phyloP scores from a whole-genome alignment of 192 early-diverging fungal species.

The Radiomyces spectabilis region DNA sequence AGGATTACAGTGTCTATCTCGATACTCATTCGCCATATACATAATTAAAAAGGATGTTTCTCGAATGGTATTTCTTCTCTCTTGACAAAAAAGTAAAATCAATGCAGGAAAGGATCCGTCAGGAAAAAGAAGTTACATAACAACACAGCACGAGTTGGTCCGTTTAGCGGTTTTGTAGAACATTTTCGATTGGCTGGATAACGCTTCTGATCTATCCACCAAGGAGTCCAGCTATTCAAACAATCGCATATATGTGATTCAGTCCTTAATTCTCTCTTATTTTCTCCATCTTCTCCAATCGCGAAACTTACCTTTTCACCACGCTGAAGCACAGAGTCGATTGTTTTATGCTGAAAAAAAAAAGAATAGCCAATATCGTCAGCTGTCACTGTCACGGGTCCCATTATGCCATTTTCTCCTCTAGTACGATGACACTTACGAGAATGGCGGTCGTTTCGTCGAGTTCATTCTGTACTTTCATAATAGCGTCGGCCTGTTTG shows the following conservation, averaged over 20 bases:
- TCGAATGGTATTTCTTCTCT: too few relatives aligned
- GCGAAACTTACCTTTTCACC: conserved; percentile 54
- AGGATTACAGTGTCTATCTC: too few relatives aligned
- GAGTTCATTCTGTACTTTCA: conserved; percentile 91
- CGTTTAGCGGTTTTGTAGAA: conserved; percentile 97
- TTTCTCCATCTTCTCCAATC: neutral
- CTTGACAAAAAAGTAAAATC: too few relatives aligned
- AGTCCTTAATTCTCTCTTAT: neutral
- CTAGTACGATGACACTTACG: conserved; percentile 32
- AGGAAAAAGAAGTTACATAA: too few relatives aligned
- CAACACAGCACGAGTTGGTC: conserved; percentile 69
- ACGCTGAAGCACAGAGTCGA: conserved; percentile 82
- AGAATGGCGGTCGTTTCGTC: conserved; percentile 95
- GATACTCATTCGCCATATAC: too few relatives aligned
- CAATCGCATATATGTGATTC: neutral
- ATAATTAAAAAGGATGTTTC: too few relatives aligned
- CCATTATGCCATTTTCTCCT: neutral
- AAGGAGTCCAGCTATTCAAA: conserved; percentile 62
- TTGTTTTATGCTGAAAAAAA: conserved; percentile 75
- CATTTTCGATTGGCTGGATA: conserved; percentile 88
- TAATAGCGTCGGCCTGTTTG: conserved; percentile 81
- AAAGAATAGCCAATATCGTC: neutral
- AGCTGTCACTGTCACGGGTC: neutral
- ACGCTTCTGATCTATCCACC: conserved; percentile 71
- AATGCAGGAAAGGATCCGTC: too few relatives aligned